Conservation (phyloP, 352 stramenopile species). For the Pythium dissotocum region DNA sequence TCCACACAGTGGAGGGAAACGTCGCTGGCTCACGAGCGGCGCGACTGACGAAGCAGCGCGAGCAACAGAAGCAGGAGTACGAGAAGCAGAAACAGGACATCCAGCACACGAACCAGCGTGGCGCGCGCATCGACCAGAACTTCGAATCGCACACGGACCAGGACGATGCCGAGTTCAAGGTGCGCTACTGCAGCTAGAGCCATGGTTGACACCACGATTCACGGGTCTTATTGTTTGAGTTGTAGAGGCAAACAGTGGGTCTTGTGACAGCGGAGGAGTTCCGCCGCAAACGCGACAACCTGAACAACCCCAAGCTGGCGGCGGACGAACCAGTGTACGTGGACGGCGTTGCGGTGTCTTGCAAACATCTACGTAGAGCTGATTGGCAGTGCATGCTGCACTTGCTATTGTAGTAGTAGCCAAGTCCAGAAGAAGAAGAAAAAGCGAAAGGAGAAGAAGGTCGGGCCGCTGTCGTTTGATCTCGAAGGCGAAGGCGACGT, state of each 20-base stretch:
- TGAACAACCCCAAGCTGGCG: conserved; percentile 48
- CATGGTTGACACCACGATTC: neutral
- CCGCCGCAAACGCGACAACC: conserved; percentile 81
- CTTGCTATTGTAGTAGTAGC: conserved; percentile 22
- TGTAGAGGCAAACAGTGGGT: conserved; percentile 83
- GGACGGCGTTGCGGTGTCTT: neutral
- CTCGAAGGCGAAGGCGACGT: conserved; percentile 72
- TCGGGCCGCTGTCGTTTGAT: conserved; percentile 78
- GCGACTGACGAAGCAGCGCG: conserved; percentile 89
- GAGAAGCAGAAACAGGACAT: conserved; percentile 93
- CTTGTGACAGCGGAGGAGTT: conserved; percentile 96
- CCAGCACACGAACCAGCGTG: conserved; percentile 73
- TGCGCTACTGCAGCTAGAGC: conserved; percentile 6
- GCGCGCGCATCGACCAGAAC: conserved; percentile 89
- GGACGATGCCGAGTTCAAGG: conserved; percentile 87
- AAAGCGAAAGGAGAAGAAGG: conserved; percentile 80
- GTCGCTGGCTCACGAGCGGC: conserved; percentile 91
- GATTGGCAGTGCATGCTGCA: neutral
- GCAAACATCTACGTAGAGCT: no score
- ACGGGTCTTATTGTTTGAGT: neutral
- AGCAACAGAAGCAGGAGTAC: conserved; percentile 94
- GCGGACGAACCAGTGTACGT: conserved; percentile 15
- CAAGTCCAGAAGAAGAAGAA: conserved; percentile 66
- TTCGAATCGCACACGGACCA: conserved; percentile 87
- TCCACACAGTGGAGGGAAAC: conserved; percentile 97